phyloP scores from a whole-genome alignment of 495 filamentous ascomycete genomes.

The Cercophora sp. region DNA sequence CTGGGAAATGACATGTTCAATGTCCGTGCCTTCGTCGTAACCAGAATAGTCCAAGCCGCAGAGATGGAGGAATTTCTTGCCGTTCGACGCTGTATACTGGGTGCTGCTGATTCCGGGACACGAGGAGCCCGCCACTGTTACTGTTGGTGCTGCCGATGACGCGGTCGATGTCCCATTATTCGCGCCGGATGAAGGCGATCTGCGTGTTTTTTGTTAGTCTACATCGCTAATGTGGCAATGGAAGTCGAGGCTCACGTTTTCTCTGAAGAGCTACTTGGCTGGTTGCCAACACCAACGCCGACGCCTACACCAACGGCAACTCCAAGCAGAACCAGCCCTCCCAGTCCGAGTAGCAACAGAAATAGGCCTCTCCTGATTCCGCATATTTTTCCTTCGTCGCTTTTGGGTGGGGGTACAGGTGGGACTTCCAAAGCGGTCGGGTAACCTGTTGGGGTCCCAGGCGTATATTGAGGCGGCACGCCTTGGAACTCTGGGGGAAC shows the following conservation, averaged over 20 bases:
- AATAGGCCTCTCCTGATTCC: slow-evolving; percentile 13
- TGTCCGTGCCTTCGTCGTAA: slow-evolving; percentile 11
- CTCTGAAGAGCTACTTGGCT: slow-evolving; percentile 2
- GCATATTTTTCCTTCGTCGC: slow-evolving; percentile 4
- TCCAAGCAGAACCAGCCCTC: slow-evolving; percentile 11
- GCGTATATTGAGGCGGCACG: slow-evolving; percentile 10
- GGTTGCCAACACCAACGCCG: slow-evolving; percentile 12
- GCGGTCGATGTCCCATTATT: no score
- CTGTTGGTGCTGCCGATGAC: background rate
- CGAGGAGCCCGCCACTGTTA: background rate
- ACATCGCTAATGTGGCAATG: no score
- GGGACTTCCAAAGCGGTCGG: slow-evolving; percentile 2
- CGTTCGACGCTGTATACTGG: slow-evolving; percentile 9
- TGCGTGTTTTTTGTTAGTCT: no score
- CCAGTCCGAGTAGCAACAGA: slow-evolving; percentile 13
- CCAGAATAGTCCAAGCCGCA: slow-evolving; percentile 24
- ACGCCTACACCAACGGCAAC: slow-evolving; percentile 22
- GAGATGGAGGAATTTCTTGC: slow-evolving; percentile 15
- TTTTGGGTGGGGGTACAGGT: slow-evolving; percentile 4
- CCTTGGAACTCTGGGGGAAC: background rate
- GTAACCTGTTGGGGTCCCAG: slow-evolving; percentile 5
- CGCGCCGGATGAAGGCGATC: no score
- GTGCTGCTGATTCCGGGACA: slow-evolving; percentile 13
- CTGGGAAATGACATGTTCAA: slow-evolving; percentile 5
- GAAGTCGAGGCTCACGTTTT: no score